These are phyloP conservation scores for Lepraria neglecta DNA, from an alignment of 495 filamentous ascomycete genomes.

Conservation along the genomic window DNA sequence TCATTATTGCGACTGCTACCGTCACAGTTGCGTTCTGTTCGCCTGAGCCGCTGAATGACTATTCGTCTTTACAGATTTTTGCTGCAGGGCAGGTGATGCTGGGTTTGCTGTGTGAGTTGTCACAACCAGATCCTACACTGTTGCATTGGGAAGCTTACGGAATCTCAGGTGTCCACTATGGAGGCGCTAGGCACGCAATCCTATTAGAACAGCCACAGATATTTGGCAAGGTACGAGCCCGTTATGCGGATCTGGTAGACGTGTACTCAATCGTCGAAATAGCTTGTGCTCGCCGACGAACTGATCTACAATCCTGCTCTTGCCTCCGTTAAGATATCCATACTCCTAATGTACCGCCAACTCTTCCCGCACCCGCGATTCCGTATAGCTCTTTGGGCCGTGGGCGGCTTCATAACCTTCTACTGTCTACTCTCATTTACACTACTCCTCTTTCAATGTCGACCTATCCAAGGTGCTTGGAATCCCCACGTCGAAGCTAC, in stretches of 20 bases:
- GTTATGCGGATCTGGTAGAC: neutral
- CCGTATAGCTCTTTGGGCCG: slow-evolving; percentile 35
- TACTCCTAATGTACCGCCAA: slow-evolving; percentile 47
- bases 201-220: neutral
- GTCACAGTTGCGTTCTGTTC: neutral
- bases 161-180: slow-evolving; percentile 4
- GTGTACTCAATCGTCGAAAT: neutral
- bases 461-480: slow-evolving; percentile 8
- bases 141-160: neutral
- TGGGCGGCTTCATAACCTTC: slow-evolving; percentile 37
- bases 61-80: neutral
- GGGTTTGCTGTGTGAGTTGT: slow-evolving; percentile 2
- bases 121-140: neutral
- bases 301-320: slow-evolving; percentile 60
- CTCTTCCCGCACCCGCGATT: slow-evolving; percentile 34
- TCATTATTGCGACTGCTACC: neutral
- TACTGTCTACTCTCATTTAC: slow-evolving; percentile 1
- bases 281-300: slow-evolving; percentile 42
- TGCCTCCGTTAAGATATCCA: slow-evolving; percentile 52
- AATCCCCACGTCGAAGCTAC: neutral
- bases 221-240: slow-evolving; percentile 5
- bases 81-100: neutral
- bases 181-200: slow-evolving; percentile 10
- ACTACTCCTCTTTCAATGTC: slow-evolving; percentile 5
- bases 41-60: neutral